Conservation (phyloP, 371 early-diverging fungal species). For the Sporodiniella umbellata region DNA sequence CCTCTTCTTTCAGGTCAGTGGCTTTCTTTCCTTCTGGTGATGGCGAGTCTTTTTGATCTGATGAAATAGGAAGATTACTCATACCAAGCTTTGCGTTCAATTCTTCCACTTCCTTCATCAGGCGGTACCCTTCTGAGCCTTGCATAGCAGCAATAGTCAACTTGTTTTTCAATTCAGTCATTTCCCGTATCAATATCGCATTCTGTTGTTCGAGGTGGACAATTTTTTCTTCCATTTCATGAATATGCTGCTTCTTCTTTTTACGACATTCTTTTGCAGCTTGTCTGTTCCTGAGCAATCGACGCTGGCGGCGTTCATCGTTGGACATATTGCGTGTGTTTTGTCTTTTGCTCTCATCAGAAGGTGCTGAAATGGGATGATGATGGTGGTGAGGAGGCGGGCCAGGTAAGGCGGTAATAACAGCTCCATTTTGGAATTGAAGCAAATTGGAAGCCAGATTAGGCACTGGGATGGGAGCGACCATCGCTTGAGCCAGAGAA, state of each 20-base stretch:
- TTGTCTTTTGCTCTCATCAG: constrained; percentile 24
- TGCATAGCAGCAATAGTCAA: constrained; percentile 60
- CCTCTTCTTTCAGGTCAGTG: too few species aligned
- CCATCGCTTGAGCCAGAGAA: constrained; percentile 51
- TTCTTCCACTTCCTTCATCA: constrained; percentile 67
- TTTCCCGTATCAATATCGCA: constrained; percentile 52
- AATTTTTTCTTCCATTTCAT: constrained; percentile 69
- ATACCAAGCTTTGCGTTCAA: constrained; percentile 67
- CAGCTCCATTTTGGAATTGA: constrained; percentile 38
- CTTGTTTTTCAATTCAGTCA: constrained; percentile 66
- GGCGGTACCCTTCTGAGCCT: constrained; percentile 50
- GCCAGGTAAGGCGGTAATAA: constrained; percentile 46
- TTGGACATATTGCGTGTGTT: constrained; percentile 47
- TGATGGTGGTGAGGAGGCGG: constrained; percentile 31
- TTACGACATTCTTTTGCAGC: constrained; percentile 84
- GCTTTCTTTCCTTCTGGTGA: too few species aligned
- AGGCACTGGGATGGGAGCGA: constrained; percentile 46
- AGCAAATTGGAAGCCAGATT: constrained; percentile 27
- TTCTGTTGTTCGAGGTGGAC: constrained; percentile 66
- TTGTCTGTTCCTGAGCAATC: constrained; percentile 70
- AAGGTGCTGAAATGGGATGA: constrained; percentile 11
- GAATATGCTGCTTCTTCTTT: constrained; percentile 78
- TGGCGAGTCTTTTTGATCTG: too few species aligned
- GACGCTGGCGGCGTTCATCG: constrained; percentile 74
- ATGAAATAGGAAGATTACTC: constrained; percentile 6